Percentiles rank a stretch among this genome's conserved stretches.
phyloP scores from a whole-genome alignment of 495 filamentous ascomycete species.

The Aspergillus panamensis region DNA sequence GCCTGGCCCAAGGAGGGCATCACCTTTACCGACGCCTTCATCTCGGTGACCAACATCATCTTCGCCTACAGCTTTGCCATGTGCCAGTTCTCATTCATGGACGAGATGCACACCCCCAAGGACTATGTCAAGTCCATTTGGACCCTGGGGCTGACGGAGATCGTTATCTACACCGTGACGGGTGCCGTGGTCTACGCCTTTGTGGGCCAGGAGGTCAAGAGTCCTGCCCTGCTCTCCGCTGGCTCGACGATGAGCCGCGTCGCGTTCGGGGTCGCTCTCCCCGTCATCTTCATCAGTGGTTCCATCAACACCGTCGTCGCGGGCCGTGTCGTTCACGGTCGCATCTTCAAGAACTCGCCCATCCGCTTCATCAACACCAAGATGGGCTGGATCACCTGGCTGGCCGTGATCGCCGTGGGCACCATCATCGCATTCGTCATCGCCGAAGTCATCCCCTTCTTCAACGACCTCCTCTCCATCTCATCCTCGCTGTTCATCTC shows the following conservation, averaged over 20 bases:
- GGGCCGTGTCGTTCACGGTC: conserved; percentile 57
- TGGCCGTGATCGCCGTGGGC: conserved; percentile 47
- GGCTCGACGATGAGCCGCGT: conserved; percentile 57
- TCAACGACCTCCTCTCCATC: conserved; percentile 57
- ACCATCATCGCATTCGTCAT: conserved; percentile 62
- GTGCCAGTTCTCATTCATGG: conserved; percentile 69
- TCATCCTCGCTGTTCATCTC: conserved; percentile 60
- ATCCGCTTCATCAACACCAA: conserved; percentile 56
- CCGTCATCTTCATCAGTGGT: conserved; percentile 66
- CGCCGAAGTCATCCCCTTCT: conserved; percentile 65
- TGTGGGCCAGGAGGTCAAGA: conserved; percentile 59
- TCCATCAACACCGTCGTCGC: conserved; percentile 59
- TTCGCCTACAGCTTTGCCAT: conserved; percentile 63
- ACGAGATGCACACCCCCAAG: conserved; percentile 65
- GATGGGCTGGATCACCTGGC: conserved; percentile 57
- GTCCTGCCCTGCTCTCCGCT: conserved; percentile 64
- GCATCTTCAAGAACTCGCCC: conserved; percentile 51
- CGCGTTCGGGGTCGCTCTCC: conserved; percentile 68
- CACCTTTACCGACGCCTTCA: conserved; percentile 42
- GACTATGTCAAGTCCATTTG: conserved; percentile 62
- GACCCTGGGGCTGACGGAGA: conserved; percentile 55
- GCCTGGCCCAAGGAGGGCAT: conserved; percentile 36
- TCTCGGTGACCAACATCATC: conserved; percentile 67
- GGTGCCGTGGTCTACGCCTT: conserved; percentile 65
- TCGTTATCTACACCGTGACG: conserved; percentile 62